Evolutionary conservation across 2,329 filamentous ascomycete genomes (phyloP).

Genomic region (Phoma sp.): DNA sequence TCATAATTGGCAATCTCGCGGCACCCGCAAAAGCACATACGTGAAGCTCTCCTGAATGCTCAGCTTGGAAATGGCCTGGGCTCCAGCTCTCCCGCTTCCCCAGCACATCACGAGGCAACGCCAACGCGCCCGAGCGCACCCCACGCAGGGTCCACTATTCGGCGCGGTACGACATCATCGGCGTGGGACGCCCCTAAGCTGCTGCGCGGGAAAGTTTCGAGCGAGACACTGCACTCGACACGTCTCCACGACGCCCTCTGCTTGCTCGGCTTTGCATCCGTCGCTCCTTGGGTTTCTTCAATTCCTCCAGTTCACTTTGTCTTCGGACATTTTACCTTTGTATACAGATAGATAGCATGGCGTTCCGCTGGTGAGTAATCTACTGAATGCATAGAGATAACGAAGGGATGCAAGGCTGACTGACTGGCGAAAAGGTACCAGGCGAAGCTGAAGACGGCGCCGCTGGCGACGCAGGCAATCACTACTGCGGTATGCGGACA

Average conservation of each 20-base stretch:
- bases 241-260: not conserved
- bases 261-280: not conserved
- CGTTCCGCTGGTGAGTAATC: slow-evolving; percentile 50
- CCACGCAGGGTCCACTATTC: slow-evolving; percentile 16
- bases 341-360: slow-evolving; percentile 26
- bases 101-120: slow-evolving; percentile 7
- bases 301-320: not conserved
- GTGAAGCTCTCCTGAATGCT: slow-evolving; percentile 9
- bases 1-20: not conserved
- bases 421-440: slow-evolving; percentile 71
- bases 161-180: slow-evolving; percentile 23
- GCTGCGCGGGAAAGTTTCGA: slow-evolving; percentile 1
- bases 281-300: not conserved
- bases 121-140: slow-evolving; percentile 7
- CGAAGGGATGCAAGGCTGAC: not conserved
- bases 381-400: not conserved
- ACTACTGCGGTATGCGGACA: slow-evolving; percentile 71
- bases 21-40: not conserved
- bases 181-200: slow-evolving; percentile 9
- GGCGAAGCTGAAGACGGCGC: slow-evolving; percentile 76
- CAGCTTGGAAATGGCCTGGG: not conserved
- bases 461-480: slow-evolving; percentile 86
- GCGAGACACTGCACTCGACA: not conserved
- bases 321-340: not conserved
- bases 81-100: slow-evolving; percentile 6